phyloP scores from a whole-genome alignment of 208 protist species.

The Leishmania major region DNA sequence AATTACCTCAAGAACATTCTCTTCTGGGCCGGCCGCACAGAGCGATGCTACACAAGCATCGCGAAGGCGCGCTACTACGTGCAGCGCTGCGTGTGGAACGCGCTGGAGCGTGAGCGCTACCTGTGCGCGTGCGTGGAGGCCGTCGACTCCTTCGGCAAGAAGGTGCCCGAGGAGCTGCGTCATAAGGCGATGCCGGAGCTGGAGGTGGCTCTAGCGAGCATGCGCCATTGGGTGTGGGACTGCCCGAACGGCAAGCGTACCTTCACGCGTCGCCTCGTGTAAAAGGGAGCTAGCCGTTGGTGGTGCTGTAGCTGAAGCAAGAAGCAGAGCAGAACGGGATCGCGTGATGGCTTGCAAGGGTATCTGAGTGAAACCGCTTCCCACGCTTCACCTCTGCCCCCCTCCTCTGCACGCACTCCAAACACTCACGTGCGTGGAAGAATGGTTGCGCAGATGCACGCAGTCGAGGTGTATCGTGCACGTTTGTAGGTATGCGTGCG shows the following conservation, averaged over 20 bases:
- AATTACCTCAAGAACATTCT: slow-evolving; percentile 86
- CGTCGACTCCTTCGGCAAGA: slow-evolving; percentile 75
- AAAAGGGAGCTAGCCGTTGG: slow-evolving; percentile 1
- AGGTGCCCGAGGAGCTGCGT: slow-evolving; percentile 81
- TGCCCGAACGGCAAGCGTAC: slow-evolving; percentile 90
- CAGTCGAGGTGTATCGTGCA: background rate
- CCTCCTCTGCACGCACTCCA: background rate
- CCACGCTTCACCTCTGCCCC: background rate
- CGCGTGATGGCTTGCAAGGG: background rate
- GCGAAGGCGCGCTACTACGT: slow-evolving; percentile 77
- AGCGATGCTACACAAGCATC: slow-evolving; percentile 83
- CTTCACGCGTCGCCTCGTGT: slow-evolving; percentile 70
- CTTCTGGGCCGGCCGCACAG: slow-evolving; percentile 75
- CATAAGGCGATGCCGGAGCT: slow-evolving; percentile 83
- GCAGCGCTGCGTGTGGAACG: slow-evolving; percentile 87
- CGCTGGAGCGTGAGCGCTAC: slow-evolving; percentile 90
- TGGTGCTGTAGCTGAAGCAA: background rate
- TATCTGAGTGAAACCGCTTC: background rate
- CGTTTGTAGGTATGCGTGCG: background rate
- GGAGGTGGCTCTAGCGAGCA: slow-evolving; percentile 71
- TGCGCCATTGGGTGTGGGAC: slow-evolving; percentile 92
- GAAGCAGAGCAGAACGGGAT: background rate
- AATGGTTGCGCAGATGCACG: background rate
- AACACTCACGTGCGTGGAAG: background rate
- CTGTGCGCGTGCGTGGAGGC: slow-evolving; percentile 80